Evolutionary conservation across 2,329 filamentous ascomycete species (phyloP).

Genomic region (Fusarium sp.): DNA sequence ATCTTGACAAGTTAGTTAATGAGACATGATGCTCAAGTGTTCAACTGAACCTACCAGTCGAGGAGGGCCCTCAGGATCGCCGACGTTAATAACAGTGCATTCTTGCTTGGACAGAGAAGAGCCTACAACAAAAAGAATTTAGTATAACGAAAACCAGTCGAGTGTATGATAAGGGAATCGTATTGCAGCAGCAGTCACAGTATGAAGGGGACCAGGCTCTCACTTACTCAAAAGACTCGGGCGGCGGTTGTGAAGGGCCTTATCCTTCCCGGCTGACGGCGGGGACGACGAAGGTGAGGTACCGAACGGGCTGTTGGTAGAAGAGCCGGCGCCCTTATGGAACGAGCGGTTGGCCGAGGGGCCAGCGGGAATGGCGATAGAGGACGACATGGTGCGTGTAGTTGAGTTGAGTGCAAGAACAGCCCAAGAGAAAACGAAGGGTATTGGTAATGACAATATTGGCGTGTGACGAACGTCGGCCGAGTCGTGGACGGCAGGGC

Average conservation of each 20-base stretch:
- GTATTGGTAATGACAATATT: constrained; percentile 27
- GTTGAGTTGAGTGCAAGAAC: constrained; percentile 15
- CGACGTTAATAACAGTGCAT: constrained; percentile 84
- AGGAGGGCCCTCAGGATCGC: constrained; percentile 77
- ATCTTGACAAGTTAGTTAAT: constrained; percentile 64
- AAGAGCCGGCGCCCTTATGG: constrained; percentile 61
- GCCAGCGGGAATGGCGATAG: constrained; percentile 73
- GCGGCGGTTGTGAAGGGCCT: constrained; percentile 65
- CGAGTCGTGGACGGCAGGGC: constrained; percentile 22
- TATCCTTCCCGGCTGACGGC: constrained; percentile 62
- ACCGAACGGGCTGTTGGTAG: constrained; percentile 57
- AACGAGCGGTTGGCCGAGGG: constrained; percentile 53
- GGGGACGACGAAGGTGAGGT: constrained; percentile 64
- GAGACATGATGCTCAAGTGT: background rate
- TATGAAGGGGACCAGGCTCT: constrained; percentile 7
- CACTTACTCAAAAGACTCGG: constrained; percentile 71
- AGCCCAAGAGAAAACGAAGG: constrained; percentile 36
- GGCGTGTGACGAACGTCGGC: constrained; percentile 25
- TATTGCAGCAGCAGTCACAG: constrained; percentile 18
- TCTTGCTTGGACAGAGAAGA: constrained; percentile 78
- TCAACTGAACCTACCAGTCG: constrained; percentile 69
- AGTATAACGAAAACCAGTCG: constrained; percentile 39
- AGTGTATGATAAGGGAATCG: constrained; percentile 20
- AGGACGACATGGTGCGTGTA: constrained; percentile 68
- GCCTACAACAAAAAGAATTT: constrained; percentile 62